Evolutionary conservation across 2,329 filamentous ascomycete genomes (phyloP).

Genomic region (Samsoniella hepiali): DNA sequence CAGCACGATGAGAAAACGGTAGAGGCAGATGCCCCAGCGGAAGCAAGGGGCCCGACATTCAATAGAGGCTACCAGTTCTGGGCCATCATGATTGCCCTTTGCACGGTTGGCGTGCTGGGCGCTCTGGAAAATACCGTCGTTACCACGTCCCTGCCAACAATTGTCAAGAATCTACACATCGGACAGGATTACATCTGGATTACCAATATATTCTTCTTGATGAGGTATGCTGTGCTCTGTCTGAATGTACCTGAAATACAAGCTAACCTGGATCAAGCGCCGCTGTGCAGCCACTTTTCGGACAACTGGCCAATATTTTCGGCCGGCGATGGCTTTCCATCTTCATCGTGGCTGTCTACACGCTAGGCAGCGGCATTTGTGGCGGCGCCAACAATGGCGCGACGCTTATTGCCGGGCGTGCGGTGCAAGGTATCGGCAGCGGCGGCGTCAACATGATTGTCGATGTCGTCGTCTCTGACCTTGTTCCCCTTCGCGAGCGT

Average conservation of each 20-base stretch:
- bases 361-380: constrained; percentile 31
- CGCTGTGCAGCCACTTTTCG: constrained; percentile 22
- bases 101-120: constrained; percentile 11
- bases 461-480: constrained; percentile 34
- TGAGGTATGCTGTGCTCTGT: constrained; percentile 6
- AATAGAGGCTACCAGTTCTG: constrained; percentile 16
- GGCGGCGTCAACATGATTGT: constrained; percentile 26
- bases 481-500: constrained; percentile 44
- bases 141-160: constrained; percentile 19
- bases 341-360: constrained; percentile 3
- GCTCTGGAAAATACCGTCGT: constrained; percentile 22
- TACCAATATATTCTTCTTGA: constrained; percentile 21
- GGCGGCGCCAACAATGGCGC: constrained; percentile 36
- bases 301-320: constrained; percentile 27
- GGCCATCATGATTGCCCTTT: constrained; percentile 21
- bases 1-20: too few relatives aligned
- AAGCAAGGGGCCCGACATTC: too few relatives aligned
- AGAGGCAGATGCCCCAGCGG: too few relatives aligned
- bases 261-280: not conserved
- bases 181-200: constrained; percentile 22
- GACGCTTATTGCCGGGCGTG: constrained; percentile 38
- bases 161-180: constrained; percentile 17
- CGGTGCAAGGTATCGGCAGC: constrained; percentile 38
- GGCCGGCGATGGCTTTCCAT: constrained; percentile 26
- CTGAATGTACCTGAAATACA: not conserved